Evolutionary conservation across 2,329 filamentous ascomycete species (phyloP).

Genomic region (Trichophyton simii): DNA sequence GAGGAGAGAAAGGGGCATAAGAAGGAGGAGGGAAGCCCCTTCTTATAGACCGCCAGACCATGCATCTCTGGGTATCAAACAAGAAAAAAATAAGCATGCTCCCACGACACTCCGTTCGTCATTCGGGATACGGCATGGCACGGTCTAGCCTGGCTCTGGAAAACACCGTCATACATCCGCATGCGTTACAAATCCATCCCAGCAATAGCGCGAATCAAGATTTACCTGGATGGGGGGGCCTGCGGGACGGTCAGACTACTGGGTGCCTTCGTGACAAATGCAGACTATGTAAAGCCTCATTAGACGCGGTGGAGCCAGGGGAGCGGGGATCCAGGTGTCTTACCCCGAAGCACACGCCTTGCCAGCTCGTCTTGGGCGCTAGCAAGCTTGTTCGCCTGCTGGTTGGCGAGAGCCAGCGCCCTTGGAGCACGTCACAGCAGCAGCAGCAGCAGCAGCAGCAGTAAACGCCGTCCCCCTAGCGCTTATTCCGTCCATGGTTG

Average conservation of each 20-base stretch:
- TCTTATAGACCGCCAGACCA: slow-evolving; percentile 6
- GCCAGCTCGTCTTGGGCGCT: neutral
- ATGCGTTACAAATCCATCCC: neutral
- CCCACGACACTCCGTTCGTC: neutral
- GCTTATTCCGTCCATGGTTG: neutral
- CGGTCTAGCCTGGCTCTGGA: neutral
- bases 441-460: neutral
- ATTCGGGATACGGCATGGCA: neutral
- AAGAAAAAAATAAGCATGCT: neutral
- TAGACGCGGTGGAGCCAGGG: neutral
- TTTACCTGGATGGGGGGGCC: neutral
- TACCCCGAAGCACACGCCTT: neutral
- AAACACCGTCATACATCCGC: neutral
- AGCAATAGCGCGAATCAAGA: neutral
- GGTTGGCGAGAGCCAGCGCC: neutral
- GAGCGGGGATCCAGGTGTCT: neutral
- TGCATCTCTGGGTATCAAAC: neutral
- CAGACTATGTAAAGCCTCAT: neutral
- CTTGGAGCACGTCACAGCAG: neutral
- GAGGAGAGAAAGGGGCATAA: neutral
- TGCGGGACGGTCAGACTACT: neutral
- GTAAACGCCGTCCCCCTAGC: neutral
- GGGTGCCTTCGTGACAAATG: neutral
- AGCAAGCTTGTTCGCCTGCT: neutral
- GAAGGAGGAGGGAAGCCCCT: slow-evolving; percentile 4